Conservation (phyloP, 2,329 filamentous ascomycete species). For the Pestalotiopsis sp. region DNA sequence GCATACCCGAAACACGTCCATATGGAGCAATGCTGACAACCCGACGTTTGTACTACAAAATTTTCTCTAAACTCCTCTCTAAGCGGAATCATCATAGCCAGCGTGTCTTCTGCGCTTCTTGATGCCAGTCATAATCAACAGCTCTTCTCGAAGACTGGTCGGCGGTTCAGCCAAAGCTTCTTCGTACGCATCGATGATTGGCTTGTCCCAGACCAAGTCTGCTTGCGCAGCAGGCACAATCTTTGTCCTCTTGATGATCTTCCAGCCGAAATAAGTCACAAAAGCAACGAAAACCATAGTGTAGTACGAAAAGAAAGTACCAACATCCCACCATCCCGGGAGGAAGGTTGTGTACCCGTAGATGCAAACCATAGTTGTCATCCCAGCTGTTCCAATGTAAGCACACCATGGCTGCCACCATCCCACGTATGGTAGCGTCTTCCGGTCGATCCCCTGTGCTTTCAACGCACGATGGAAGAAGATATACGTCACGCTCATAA, state of each 20-base stretch:
- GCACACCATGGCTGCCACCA: slow-evolving; percentile 68
- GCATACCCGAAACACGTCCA: too few species aligned
- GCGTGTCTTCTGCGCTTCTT: slow-evolving; percentile 23
- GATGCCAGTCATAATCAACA: slow-evolving; percentile 39
- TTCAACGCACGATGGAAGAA: slow-evolving; percentile 69
- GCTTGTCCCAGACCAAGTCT: slow-evolving; percentile 62
- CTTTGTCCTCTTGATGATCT: slow-evolving; percentile 60
- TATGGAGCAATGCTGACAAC: too few species aligned
- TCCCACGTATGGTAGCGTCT: slow-evolving; percentile 67
- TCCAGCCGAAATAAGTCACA: slow-evolving; percentile 61
- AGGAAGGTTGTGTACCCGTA: slow-evolving; percentile 57
- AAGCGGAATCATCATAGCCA: slow-evolving; percentile 11
- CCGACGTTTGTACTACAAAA: too few species aligned
- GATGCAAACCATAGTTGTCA: slow-evolving; percentile 43
- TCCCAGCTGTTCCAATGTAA: slow-evolving; percentile 43
- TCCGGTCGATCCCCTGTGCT: slow-evolving; percentile 67
- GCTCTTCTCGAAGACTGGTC: slow-evolving; percentile 46
- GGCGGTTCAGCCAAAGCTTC: slow-evolving; percentile 43
- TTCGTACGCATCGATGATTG: slow-evolving; percentile 56
- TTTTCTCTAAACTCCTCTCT: too few species aligned
- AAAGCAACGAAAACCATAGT: slow-evolving; percentile 47
- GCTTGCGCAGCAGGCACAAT: slow-evolving; percentile 53
- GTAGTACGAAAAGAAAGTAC: slow-evolving; percentile 47
- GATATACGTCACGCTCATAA: slow-evolving; percentile 70
- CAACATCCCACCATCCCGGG: slow-evolving; percentile 36